Evolutionary conservation across 2,329 filamentous ascomycete species (phyloP), one percentile per base, ranked within the genome.

Genomic region (Colletotrichum karsti): DNA sequence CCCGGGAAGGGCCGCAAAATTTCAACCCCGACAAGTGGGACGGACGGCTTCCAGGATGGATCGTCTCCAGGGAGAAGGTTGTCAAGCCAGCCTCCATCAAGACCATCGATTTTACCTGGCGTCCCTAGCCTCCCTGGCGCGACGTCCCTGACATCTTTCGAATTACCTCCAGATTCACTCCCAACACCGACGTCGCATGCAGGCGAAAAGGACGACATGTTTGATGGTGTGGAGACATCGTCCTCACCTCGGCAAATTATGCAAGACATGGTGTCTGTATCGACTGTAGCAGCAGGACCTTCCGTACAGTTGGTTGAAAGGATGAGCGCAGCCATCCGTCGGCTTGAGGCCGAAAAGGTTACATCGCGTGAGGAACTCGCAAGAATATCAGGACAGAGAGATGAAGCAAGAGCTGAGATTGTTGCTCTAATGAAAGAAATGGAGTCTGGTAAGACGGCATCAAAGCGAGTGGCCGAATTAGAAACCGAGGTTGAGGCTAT

Each of bases 221-320:
- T 85, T 68, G 87, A 89, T 44, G 84, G 83, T n/a, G 78, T 85
- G 24, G 87, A 88, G 54, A 84, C 81, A 15, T 82, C 84, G 2
- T 86, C 85, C 1, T 92, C 90, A 3, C 91, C 91, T 1, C 89
- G 90, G 41, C 90, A 91, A 66, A 89, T 92, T 7, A 87, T 93
- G 67, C 92, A 94, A 72, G 95, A 97, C 74, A 92, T 97, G 83
- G 88, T 96, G 30, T 97, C 93, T 2, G 93, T 93, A 7, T 97
- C 94, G 1, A 98, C 95, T 0, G 92, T 94, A 8, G 95, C 91
- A 0, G 95, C 95, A 0, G 96, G 96, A 0, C 96, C 96, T 0
- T 95, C 92, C 0, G 95, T 99, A 1, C 95, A 98, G 80, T 88
- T 99, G 1, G 95, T 99, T 15, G 96, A 98, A 81, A 90, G 95